phyloP scores from a whole-genome alignment of 495 filamentous ascomycete genomes.

The Trichocladium antarcticum region DNA sequence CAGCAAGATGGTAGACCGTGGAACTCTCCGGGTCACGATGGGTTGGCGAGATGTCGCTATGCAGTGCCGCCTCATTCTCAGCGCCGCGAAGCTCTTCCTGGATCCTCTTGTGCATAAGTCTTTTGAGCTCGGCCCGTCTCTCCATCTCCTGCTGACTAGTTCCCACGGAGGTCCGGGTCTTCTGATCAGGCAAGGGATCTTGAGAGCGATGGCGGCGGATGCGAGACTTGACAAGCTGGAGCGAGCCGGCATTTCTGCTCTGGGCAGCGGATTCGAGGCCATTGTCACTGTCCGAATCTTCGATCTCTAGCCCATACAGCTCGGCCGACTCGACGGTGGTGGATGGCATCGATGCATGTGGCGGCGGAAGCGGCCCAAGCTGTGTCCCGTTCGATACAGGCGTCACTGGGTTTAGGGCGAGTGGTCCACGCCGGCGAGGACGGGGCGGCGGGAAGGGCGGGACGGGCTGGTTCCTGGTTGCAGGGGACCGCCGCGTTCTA shows the following conservation, averaged over 20 bases:
- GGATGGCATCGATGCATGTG: not conserved
- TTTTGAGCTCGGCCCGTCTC: constrained; percentile 40
- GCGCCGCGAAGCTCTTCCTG: constrained; percentile 41
- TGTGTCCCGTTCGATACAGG: constrained; percentile 1
- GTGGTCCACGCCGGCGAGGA: constrained; percentile 18
- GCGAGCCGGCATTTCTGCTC: constrained; percentile 26
- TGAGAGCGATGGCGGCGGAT: constrained; percentile 39
- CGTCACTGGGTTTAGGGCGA: constrained; percentile 15
- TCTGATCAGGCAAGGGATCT: constrained; percentile 30
- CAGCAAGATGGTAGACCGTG: constrained; percentile 18
- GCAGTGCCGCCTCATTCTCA: constrained; percentile 16
- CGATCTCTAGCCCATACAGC: constrained; percentile 22
- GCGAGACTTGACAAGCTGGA: constrained; percentile 30
- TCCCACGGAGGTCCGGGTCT: constrained; percentile 32
- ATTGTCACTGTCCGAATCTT: constrained; percentile 35
- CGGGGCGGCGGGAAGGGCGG: constrained; percentile 15
- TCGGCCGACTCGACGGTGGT: constrained; percentile 10
- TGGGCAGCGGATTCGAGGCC: constrained; percentile 16
- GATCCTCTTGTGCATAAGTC: constrained; percentile 41
- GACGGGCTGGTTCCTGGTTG: constrained; percentile 10
- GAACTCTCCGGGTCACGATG: constrained; percentile 6
- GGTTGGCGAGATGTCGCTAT: constrained; percentile 8
- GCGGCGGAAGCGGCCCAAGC: constrained; percentile 7
- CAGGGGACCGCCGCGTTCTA: constrained; percentile 17
- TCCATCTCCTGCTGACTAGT: constrained; percentile 39